phyloP scores from a whole-genome alignment of 1,284 basidiomycete species.

The Apiotrichum laibachii region DNA sequence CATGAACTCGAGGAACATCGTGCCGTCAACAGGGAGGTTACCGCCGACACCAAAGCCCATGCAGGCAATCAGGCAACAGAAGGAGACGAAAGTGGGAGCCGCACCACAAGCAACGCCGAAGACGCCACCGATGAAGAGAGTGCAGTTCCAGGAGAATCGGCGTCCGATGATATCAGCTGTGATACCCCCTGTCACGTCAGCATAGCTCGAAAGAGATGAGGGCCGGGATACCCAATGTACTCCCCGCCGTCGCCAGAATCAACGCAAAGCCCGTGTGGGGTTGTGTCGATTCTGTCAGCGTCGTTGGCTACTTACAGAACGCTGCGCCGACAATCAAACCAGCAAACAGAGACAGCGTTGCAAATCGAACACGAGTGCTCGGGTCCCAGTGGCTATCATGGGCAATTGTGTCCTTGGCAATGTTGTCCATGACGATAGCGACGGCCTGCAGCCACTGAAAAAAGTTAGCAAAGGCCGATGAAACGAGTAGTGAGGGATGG shows the following conservation, averaged over 20 bases:
- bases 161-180: slow-evolving; percentile 47
- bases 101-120: slow-evolving; percentile 63
- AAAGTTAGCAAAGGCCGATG: slow-evolving; percentile 3
- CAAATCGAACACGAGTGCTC: slow-evolving; percentile 22
- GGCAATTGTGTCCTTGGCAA: slow-evolving; percentile 53
- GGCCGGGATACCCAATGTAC: too few relatives aligned
- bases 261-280: too few relatives aligned
- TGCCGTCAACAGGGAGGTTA: slow-evolving; percentile 61
- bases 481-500: not conserved
- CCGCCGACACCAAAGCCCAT: slow-evolving; percentile 62
- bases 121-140: slow-evolving; percentile 60
- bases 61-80: slow-evolving; percentile 40
- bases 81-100: slow-evolving; percentile 56
- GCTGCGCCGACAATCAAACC: slow-evolving; percentile 62
- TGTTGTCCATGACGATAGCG: slow-evolving; percentile 57
- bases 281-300: too few relatives aligned
- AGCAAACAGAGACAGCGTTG: slow-evolving; percentile 59
- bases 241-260: slow-evolving; percentile 1
- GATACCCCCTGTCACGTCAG: not conserved
- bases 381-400: slow-evolving; percentile 6
- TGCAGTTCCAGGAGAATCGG: slow-evolving; percentile 60
- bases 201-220: too few relatives aligned
- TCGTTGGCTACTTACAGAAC: slow-evolving; percentile 48
- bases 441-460: slow-evolving; percentile 55
- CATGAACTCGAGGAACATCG: slow-evolving; percentile 60